Evolutionary conservation across 1,284 basidiomycete genomes (phyloP).

Genomic region (Mycena citricolor): DNA sequence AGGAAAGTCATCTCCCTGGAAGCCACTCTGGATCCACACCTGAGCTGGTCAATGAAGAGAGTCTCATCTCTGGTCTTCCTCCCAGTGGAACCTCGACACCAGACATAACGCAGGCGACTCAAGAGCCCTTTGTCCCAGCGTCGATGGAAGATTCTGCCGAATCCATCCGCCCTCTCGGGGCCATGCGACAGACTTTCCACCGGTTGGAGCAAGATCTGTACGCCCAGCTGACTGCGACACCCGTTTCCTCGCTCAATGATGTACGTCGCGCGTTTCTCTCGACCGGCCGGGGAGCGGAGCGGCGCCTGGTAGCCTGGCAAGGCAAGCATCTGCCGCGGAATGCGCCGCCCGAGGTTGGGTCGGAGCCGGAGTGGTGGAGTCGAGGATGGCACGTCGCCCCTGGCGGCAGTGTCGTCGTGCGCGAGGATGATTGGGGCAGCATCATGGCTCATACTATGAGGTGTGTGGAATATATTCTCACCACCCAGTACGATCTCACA

Average conservation of each 20-base stretch:
- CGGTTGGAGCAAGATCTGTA: slow-evolving; percentile 59
- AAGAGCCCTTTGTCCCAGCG: slow-evolving; percentile 16
- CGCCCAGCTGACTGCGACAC: slow-evolving; percentile 47
- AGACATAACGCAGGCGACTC: slow-evolving; percentile 6
- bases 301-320: slow-evolving; percentile 60
- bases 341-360: slow-evolving; percentile 28
- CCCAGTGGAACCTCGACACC: slow-evolving; percentile 26
- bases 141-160: slow-evolving; percentile 33
- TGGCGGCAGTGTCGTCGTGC: slow-evolving; percentile 63
- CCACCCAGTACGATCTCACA: too few relatives aligned
- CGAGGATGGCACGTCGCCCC: slow-evolving; percentile 62
- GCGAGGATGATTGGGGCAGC: slow-evolving; percentile 73
- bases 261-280: slow-evolving; percentile 56
- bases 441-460: slow-evolving; percentile 73
- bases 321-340: slow-evolving; percentile 50
- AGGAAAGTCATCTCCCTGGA: slow-evolving; percentile 18
- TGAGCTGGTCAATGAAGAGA: too few relatives aligned
- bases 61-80: slow-evolving; percentile 25
- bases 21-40: too few relatives aligned
- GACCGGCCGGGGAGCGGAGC: slow-evolving; percentile 48
- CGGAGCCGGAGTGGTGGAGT: slow-evolving; percentile 66
- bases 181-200: slow-evolving; percentile 57
- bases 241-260: slow-evolving; percentile 54
- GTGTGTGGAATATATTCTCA: too few relatives aligned
- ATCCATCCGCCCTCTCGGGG: slow-evolving; percentile 48